Evolutionary conservation across 2,329 filamentous ascomycete species (phyloP), one percentile per base, ranked within the genome.

Genomic region (Trichoderma sp.): DNA sequence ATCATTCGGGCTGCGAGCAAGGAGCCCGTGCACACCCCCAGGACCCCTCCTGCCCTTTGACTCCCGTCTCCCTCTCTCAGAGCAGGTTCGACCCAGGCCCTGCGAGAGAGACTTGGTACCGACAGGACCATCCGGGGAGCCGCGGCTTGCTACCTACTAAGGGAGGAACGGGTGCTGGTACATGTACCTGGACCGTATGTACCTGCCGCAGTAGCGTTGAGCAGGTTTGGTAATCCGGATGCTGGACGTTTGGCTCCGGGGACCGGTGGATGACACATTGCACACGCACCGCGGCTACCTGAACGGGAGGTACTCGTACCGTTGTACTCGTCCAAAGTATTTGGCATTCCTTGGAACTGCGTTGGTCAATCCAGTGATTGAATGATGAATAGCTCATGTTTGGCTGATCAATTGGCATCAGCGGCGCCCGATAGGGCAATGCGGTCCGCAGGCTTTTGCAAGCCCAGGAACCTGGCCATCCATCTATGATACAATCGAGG

Each of bases 91-190:
- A 41, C 55, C 55, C 41, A 34, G 55, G 24, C 55, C 55, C 55
- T 58, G 41, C 43, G 24, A 60, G 44, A 60, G 21, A 24, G 21
- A 56, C 28, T 44, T 60, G 44, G 21, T 24, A 24, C 57, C 57
- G 57, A 60, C 30, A 58, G 44, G 43, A 26, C 14, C 44, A 60
- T 50, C 57, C 57, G 57, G 57, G 57, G 57, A 60, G 57, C 57
- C 57, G 57, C 57, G 57, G 57, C 45, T 50, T 39, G 34, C 34
- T 39, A 14, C 30, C 28, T 28, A n/a, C n/a, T n/a, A n/a, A 28
- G 28, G 34, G 10, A 39, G 34, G 34, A 9, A 39, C 34, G 19
- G 26, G 55, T 47, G 19, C 55, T 21, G 55, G 26, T 47, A 47
- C 41, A 47, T 43, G 39, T 39, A 39, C 54, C 19, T 41, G n/a